These are phyloP conservation scores for Gossypium bickii DNA, from an alignment of 345 rosid genomes.

Conservation along the genomic window DNA sequence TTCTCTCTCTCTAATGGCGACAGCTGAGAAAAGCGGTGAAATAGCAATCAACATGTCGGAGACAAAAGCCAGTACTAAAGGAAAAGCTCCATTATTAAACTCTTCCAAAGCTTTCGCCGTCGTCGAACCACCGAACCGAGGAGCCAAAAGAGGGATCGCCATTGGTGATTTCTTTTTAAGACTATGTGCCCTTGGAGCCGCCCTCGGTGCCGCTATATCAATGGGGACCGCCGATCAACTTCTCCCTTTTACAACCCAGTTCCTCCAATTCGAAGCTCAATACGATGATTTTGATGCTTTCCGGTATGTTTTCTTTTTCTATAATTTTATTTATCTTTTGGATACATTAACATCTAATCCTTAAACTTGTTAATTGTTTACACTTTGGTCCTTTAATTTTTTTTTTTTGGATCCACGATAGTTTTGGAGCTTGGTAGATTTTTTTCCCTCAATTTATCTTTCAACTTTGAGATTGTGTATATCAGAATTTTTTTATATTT, in stretches of 20 bases:
- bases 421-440: too few species aligned
- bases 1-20: conserved; percentile 9
- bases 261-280: conserved; percentile 58
- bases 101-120: conserved; percentile 10
- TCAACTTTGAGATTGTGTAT: too few species aligned
- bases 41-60: conserved; percentile 15
- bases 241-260: conserved; percentile 66
- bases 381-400: too few species aligned
- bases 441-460: too few species aligned
- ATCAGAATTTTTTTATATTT: too few species aligned
- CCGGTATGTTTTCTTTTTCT: neutral
- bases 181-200: conserved; percentile 33
- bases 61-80: conserved; percentile 21
- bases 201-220: conserved; percentile 35
- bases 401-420: too few species aligned
- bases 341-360: too few species aligned
- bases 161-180: conserved; percentile 44
- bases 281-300: conserved; percentile 39
- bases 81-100: conserved; percentile 18
- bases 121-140: conserved; percentile 7
- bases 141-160: conserved; percentile 39
- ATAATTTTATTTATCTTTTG: too few species aligned
- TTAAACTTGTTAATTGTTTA: too few species aligned
- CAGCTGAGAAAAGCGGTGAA: neutral
- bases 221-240: conserved; percentile 40